phyloP scores from a whole-genome alignment of 2,329 filamentous ascomycete species.

The Colletotrichum scovillei region DNA sequence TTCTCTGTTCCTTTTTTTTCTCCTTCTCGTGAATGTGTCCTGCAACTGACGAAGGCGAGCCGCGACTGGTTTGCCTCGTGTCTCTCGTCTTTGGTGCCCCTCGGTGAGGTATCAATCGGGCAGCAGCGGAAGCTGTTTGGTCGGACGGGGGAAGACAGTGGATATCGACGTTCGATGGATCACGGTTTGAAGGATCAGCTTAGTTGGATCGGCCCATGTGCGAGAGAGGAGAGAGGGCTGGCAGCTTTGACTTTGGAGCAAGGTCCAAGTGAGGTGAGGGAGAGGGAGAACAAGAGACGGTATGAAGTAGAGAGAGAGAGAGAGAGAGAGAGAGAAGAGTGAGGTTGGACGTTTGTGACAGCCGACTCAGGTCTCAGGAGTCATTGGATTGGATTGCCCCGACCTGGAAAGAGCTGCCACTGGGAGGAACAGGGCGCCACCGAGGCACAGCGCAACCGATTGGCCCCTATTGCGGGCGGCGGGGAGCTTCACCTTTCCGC shows the following conservation, averaged over 20 bases:
- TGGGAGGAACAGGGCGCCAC: constrained; percentile 1
- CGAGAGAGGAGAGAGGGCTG: neutral
- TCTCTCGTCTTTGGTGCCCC: neutral
- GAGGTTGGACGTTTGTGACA: constrained; percentile 1
- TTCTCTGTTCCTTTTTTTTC: neutral
- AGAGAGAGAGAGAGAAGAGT: neutral
- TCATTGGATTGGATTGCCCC: neutral
- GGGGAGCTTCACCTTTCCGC: neutral
- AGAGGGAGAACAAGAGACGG: neutral
- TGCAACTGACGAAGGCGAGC: constrained; percentile 14
- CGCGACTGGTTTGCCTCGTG: constrained; percentile 16
- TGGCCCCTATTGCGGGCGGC: constrained; percentile 17
- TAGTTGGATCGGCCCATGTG: neutral
- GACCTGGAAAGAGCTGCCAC: neutral
- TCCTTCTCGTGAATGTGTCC: no score
- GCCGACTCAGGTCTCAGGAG: neutral
- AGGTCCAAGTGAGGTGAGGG: neutral
- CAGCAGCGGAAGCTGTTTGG: constrained; percentile 34
- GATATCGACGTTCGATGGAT: neutral
- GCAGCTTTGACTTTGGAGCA: neutral
- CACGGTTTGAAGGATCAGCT: neutral
- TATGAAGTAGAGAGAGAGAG: neutral
- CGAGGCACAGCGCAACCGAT: constrained; percentile 8
- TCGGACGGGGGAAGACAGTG: neutral
- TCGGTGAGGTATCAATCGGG: constrained; percentile 36